These are phyloP conservation scores for Schoenoplectus triqueter DNA, from an alignment of 202 grass and related monocot genomes.

Conservation along the genomic window DNA sequence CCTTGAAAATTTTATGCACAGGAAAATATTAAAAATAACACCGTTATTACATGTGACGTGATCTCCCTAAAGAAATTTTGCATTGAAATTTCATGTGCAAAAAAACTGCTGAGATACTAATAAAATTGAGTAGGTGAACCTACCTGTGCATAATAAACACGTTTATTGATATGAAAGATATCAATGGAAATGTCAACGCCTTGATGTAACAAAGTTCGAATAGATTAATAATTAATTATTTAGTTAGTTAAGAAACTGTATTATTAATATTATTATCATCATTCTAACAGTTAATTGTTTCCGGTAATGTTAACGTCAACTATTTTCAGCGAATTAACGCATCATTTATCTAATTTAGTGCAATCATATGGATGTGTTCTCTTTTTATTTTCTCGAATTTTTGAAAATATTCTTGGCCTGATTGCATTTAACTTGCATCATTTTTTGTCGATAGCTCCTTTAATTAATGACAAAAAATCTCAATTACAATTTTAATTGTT, in stretches of 20 bases:
- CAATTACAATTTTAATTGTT: background rate
- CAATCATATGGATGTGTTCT: too few species aligned
- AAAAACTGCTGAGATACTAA: background rate
- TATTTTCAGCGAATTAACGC: too few species aligned
- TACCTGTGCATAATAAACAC: background rate
- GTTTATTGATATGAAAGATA: background rate
- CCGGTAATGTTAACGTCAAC: too few species aligned
- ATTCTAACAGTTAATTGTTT: too few species aligned
- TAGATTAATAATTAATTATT: background rate
- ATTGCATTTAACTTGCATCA: background rate
- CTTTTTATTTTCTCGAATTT: too few species aligned
- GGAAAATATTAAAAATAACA: background rate
- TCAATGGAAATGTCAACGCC: background rate
- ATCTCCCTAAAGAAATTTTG: background rate
- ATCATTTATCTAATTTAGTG: too few species aligned
- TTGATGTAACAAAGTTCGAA: background rate
- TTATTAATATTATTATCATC: background rate
- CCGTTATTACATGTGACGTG: background rate
- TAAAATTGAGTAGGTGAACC: conserved; percentile 21
- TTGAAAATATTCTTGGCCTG: too few species aligned
- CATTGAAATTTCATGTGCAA: background rate
- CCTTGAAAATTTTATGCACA: background rate
- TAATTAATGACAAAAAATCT: background rate
- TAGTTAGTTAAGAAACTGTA: background rate
- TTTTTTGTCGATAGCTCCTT: background rate